phyloP scores from a whole-genome alignment of 768 basidiomycete genomes.

The Suillus subalutaceus region DNA sequence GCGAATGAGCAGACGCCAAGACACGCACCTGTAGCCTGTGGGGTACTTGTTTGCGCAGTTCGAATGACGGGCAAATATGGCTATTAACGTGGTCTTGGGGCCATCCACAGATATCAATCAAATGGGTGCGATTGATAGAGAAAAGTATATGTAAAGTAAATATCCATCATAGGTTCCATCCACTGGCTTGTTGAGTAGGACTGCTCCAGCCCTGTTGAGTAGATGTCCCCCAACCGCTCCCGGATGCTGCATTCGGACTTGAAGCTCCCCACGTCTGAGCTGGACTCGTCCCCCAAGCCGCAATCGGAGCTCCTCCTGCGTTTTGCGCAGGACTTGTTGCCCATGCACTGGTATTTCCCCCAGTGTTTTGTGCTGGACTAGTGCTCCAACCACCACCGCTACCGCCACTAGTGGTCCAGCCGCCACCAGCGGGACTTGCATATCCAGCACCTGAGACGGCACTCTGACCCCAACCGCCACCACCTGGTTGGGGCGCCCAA shows the following conservation, averaged over 20 bases:
- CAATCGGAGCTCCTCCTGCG: conserved; percentile 25
- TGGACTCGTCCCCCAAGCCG: conserved; percentile 37
- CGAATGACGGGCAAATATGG: neutral
- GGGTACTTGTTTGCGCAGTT: neutral
- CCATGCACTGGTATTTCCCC: conserved; percentile 25
- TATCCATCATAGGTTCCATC: conserved; percentile 49
- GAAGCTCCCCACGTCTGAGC: conserved; percentile 41
- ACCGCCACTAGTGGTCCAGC: conserved; percentile 12
- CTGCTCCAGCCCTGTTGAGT: conserved; percentile 51
- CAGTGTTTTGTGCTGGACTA: conserved; percentile 28
- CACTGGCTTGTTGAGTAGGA: conserved; percentile 51
- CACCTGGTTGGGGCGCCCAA: conserved; percentile 24
- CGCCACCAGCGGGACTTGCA: conserved; percentile 30
- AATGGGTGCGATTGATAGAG: neutral
- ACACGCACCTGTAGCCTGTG: neutral
- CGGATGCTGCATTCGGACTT: conserved; percentile 30
- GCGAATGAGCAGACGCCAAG: neutral
- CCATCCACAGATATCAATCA: neutral
- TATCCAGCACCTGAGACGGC: conserved; percentile 34
- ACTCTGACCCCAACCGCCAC: conserved; percentile 33
- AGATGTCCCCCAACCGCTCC: conserved; percentile 27
- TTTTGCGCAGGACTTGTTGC: conserved; percentile 30
- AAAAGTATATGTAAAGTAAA: neutral
- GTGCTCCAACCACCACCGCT: conserved; percentile 33
- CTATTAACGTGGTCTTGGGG: neutral